A percentile compares a stretch with the other conserved stretches of the same genome.
Evolutionary conservation across 129 eudicot species (phyloP).

Genomic region (Pseudognaphalium luteoalbum): DNA sequence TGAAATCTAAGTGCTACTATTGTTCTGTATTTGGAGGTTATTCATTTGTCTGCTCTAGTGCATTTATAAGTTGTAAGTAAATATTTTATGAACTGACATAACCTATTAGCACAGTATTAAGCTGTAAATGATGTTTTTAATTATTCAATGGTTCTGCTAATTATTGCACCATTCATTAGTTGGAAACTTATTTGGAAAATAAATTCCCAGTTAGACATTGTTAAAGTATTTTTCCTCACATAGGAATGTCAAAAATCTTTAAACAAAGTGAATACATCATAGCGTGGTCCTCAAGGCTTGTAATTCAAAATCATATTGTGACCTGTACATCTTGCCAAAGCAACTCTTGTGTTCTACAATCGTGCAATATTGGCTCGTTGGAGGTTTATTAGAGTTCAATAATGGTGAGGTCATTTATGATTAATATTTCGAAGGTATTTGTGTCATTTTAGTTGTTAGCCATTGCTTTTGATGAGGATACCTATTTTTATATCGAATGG

Average conservation of each 20-base stretch:
- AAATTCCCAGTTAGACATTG: background rate
- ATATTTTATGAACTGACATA: background rate
- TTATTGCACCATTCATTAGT: background rate
- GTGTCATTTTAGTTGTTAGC: background rate
- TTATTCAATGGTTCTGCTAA: background rate
- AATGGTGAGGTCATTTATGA: background rate
- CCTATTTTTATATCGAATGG: too few species aligned
- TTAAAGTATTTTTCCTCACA: background rate
- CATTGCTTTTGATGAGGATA: background rate
- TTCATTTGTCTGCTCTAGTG: constrained; percentile 2
- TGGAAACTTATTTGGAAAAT: background rate
- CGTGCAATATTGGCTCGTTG: background rate
- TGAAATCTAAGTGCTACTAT: background rate
- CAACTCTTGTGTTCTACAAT: background rate
- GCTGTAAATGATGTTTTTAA: background rate
- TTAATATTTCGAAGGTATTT: background rate
- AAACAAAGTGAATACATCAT: background rate
- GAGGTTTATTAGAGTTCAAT: background rate
- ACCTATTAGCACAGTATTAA: background rate
- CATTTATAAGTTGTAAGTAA: background rate
- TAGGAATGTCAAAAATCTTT: background rate
- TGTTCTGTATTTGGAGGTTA: constrained; percentile 7
- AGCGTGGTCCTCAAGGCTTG: background rate
- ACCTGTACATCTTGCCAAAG: background rate
- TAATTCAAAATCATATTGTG: background rate